Percentiles rank a stretch among this genome's conserved stretches.
phyloP scores from a whole-genome alignment of 495 filamentous ascomycete species.

The Xylaria nigripes region DNA sequence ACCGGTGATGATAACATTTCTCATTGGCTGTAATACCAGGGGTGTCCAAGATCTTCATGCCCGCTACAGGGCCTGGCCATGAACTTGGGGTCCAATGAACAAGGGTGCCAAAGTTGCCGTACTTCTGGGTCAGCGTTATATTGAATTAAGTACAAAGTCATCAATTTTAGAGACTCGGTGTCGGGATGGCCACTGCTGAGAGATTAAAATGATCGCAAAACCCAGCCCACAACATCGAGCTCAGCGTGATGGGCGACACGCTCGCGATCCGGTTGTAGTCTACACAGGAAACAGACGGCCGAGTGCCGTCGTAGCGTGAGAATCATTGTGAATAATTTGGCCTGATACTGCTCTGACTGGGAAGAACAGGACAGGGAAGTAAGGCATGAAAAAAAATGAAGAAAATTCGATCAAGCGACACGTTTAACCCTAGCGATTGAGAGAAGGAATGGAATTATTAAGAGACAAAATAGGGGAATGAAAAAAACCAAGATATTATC shows the following conservation, averaged over 20 bases:
- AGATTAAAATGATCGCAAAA: constrained; percentile 23
- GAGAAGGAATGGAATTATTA: no score
- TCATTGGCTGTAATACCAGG: constrained; percentile 6
- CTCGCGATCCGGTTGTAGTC: constrained; percentile 23
- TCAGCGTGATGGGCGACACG: constrained; percentile 22
- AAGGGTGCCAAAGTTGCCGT: constrained; percentile 24
- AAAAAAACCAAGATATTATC: no score
- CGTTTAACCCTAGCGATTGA: no score
- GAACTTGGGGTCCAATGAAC: constrained; percentile 25
- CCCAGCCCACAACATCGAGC: constrained; percentile 25
- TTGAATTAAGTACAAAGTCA: constrained; percentile 16
- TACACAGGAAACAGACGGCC: constrained; percentile 13
- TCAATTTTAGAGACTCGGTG: constrained; percentile 17
- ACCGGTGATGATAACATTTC: no score
- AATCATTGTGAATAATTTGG: constrained; percentile 4
- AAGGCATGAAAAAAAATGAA: no score
- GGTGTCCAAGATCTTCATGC: constrained; percentile 5
- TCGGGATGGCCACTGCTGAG: constrained; percentile 19
- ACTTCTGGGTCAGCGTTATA: constrained; percentile 21
- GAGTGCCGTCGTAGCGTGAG: constrained; percentile 2
- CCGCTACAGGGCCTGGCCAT: constrained; percentile 21
- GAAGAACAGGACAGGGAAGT: no score
- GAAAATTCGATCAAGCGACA: no score
- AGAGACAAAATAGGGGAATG: no score
- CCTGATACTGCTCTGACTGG: constrained; percentile 4